Evolutionary conservation across 1,139 yeast species (phyloP).

Genomic region (Wickerhamiella infanticola): DNA sequence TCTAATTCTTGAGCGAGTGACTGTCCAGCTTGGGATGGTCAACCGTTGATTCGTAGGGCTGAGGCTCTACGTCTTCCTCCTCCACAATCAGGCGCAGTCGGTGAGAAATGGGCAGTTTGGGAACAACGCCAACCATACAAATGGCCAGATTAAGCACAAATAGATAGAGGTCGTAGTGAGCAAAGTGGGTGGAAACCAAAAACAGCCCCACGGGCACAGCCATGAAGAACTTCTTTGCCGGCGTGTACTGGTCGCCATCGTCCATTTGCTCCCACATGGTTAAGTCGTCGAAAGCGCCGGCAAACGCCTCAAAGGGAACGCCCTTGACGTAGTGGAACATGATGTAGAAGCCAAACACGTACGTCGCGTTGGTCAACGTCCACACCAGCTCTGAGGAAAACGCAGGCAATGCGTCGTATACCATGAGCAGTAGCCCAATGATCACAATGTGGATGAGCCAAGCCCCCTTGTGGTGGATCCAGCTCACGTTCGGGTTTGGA

Average conservation of each 20-base stretch:
- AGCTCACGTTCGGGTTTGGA: constrained; percentile 82
- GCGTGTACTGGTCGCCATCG: constrained; percentile 93
- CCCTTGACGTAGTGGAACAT: constrained; percentile 97
- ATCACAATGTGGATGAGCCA: constrained; percentile 87
- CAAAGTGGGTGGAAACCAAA: constrained; percentile 77
- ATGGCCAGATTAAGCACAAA: constrained; percentile 68
- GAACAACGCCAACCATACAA: constrained; percentile 70
- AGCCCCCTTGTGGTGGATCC: constrained; percentile 87
- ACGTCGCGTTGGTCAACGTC: constrained; percentile 84
- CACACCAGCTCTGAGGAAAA: constrained; percentile 75
- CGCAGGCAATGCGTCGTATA: constrained; percentile 64
- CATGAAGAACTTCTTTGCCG: constrained; percentile 82
- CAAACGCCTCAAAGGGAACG: constrained; percentile 90
- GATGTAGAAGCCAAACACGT: constrained; percentile 79
- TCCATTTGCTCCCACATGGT: constrained; percentile 99
- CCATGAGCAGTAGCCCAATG: constrained; percentile 52
- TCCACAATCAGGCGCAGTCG: constrained; percentile 24
- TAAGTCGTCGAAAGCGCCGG: constrained; percentile 88
- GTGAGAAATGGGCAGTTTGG: constrained; percentile 56
- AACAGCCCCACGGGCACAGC: constrained; percentile 83
- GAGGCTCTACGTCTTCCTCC: constrained; percentile 5
- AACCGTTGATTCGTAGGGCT: neutral
- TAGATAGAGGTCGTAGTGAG: constrained; percentile 65
- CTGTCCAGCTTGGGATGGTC: neutral
- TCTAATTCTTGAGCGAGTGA: neutral